Conservation (phyloP, 371 early-diverging fungal genomes). For the Rhizopus arrhizus region DNA sequence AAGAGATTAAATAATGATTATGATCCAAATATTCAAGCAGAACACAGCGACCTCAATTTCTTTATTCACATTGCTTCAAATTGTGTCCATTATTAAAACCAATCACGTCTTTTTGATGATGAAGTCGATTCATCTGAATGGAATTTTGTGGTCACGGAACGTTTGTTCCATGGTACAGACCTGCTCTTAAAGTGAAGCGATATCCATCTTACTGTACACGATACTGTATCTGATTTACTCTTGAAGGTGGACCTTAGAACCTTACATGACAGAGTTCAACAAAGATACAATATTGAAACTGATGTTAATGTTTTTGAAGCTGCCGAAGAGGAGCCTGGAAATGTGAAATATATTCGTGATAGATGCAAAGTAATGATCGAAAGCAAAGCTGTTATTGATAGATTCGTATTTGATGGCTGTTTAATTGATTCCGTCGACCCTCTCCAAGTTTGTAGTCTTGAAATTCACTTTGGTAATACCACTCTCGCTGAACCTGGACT, state of each 20-base stretch:
- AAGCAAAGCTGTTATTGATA: slow-evolving; percentile 3
- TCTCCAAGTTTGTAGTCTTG: background rate
- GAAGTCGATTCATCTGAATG: too few species aligned
- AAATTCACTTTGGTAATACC: slow-evolving; percentile 3
- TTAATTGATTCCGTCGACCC: slow-evolving; percentile 2
- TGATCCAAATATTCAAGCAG: slow-evolving; percentile 7
- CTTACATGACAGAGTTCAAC: slow-evolving; percentile 6
- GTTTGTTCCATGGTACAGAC: slow-evolving; percentile 7
- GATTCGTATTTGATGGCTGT: slow-evolving; percentile 1
- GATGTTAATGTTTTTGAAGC: slow-evolving; percentile 3
- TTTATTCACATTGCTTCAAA: background rate
- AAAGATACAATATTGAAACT: slow-evolving; percentile 4
- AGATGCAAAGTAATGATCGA: slow-evolving; percentile 6
- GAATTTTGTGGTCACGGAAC: background rate
- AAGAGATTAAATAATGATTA: slow-evolving; percentile 6
- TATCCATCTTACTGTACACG: slow-evolving; percentile 15
- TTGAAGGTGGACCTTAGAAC: slow-evolving; percentile 10
- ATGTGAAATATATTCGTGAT: slow-evolving; percentile 1
- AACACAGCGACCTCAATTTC: slow-evolving; percentile 8
- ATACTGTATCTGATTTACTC: slow-evolving; percentile 10
- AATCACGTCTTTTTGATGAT: too few species aligned
- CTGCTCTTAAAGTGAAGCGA: slow-evolving; percentile 12
- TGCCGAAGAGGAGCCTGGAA: slow-evolving; percentile 3
- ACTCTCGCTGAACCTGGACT: slow-evolving; percentile 6
- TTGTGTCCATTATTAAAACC: too few species aligned